Evolutionary conservation across 2,329 filamentous ascomycete genomes (phyloP).

Genomic region (Botrytis paeoniae): DNA sequence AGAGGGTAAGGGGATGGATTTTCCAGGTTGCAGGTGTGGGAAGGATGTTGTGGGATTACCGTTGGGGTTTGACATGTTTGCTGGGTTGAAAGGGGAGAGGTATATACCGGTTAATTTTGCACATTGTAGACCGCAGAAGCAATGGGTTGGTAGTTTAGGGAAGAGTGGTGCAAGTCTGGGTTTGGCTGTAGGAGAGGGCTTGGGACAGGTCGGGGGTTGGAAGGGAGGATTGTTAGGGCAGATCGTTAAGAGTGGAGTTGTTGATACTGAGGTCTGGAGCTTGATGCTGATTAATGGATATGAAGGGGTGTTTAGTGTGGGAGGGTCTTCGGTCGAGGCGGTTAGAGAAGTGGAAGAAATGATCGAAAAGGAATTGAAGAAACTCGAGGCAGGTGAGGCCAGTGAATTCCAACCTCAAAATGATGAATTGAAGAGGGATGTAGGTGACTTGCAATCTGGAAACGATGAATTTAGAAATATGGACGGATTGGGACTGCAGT

Average conservation of each 20-base stretch:
- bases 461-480: not conserved
- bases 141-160: slow-evolving; percentile 23
- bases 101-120: slow-evolving; percentile 25
- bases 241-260: slow-evolving; percentile 23
- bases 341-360: slow-evolving; percentile 20
- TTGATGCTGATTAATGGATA: slow-evolving; percentile 27
- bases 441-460: not conserved
- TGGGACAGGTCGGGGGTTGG: slow-evolving; percentile 10
- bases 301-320: slow-evolving; percentile 29
- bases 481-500: not conserved
- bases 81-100: not conserved
- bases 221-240: slow-evolving; percentile 23
- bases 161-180: slow-evolving; percentile 26
- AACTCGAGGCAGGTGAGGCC: not conserved
- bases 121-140: slow-evolving; percentile 29
- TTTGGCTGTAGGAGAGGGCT: slow-evolving; percentile 22
- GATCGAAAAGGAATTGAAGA: slow-evolving; percentile 7
- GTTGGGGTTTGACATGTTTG: slow-evolving; percentile 1
- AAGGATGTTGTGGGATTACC: not conserved
- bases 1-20: slow-evolving; percentile 1
- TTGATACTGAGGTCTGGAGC: slow-evolving; percentile 28
- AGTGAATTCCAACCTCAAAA: not conserved
- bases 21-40: not conserved
- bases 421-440: not conserved
- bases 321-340: slow-evolving; percentile 23